Percentiles rank a stretch among this genome's conserved stretches.
These are phyloP conservation scores for Globisporangium nunn DNA, from an alignment of 352 stramenopile species.

Conservation along the genomic window DNA sequence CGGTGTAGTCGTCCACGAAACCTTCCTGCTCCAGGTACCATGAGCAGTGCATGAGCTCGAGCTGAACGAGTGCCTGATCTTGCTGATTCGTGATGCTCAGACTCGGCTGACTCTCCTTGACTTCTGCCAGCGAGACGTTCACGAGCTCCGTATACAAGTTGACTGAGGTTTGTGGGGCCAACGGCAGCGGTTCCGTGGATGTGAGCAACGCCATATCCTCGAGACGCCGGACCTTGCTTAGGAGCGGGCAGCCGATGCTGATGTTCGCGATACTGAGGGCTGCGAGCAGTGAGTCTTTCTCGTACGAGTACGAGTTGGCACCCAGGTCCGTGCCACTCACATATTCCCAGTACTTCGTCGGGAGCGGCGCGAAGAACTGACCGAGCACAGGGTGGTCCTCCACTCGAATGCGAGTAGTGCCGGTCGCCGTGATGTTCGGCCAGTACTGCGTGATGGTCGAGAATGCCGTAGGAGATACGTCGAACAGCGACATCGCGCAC, in stretches of 20 bases:
- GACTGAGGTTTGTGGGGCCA: neutral
- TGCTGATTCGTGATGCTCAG: neutral
- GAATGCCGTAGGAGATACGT: constrained; percentile 4
- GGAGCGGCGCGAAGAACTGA: constrained; percentile 42
- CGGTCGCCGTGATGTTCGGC: constrained; percentile 3
- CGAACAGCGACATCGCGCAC: constrained; percentile 9
- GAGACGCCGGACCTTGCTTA: constrained; percentile 4
- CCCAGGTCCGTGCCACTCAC: constrained; percentile 42
- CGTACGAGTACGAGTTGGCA: constrained; percentile 54
- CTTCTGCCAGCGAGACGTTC: neutral
- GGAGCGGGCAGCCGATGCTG: constrained; percentile 1
- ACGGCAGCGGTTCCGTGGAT: neutral
- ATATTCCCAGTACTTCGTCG: constrained; percentile 57
- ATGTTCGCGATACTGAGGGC: constrained; percentile 1
- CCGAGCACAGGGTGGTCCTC: constrained; percentile 39
- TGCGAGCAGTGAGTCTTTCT: constrained; percentile 35
- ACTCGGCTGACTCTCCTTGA: neutral
- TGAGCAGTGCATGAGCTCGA: constrained; percentile 45
- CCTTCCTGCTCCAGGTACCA: constrained; percentile 37
- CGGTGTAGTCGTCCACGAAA: constrained; percentile 32
- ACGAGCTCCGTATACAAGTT: constrained; percentile 2
- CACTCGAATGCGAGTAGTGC: constrained; percentile 19
- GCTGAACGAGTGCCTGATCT: constrained; percentile 29
- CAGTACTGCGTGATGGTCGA: constrained; percentile 45
- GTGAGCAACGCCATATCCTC: neutral